Evolutionary conservation across 2,329 filamentous ascomycete species (phyloP).

Genomic region (Phyllosticta citriasiana): DNA sequence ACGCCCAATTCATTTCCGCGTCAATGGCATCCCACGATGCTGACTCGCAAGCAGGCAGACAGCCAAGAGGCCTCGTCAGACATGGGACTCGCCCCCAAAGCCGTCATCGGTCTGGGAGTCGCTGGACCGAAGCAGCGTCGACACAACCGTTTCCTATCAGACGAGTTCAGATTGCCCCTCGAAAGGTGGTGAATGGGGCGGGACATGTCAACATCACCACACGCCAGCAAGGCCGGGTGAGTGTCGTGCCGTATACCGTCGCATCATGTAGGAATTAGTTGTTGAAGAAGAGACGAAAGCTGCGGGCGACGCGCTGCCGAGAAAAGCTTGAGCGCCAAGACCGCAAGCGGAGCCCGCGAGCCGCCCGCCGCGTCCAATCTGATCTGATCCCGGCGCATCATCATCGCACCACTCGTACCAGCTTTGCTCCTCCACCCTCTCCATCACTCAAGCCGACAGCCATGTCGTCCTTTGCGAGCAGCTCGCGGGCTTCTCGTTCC

Average conservation of each 20-base stretch:
- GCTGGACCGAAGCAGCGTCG: background rate
- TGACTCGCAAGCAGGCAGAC: background rate
- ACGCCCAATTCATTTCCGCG: no score
- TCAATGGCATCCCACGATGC: background rate
- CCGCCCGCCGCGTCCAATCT: background rate
- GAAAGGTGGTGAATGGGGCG: conserved; percentile 36
- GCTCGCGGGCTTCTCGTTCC: conserved; percentile 30
- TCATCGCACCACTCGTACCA: conserved; percentile 7
- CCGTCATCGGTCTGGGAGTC: background rate
- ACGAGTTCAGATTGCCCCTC: conserved; percentile 32
- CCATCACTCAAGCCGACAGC: conserved; percentile 9
- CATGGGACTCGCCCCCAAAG: background rate
- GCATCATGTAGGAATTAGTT: conserved; percentile 79
- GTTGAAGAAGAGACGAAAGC: conserved; percentile 41
- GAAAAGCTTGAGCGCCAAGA: background rate
- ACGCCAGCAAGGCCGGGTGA: conserved; percentile 39
- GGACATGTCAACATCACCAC: conserved; percentile 40
- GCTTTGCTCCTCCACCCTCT: conserved; percentile 2
- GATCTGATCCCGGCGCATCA: background rate
- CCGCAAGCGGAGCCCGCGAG: background rate
- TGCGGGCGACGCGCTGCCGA: background rate
- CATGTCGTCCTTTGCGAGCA: conserved; percentile 34
- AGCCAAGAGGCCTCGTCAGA: background rate
- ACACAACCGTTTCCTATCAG: conserved; percentile 31
- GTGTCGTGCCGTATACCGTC: conserved; percentile 48